Conservation (phyloP, 129 eudicot genomes). For the Smallanthus sonchifolius region DNA sequence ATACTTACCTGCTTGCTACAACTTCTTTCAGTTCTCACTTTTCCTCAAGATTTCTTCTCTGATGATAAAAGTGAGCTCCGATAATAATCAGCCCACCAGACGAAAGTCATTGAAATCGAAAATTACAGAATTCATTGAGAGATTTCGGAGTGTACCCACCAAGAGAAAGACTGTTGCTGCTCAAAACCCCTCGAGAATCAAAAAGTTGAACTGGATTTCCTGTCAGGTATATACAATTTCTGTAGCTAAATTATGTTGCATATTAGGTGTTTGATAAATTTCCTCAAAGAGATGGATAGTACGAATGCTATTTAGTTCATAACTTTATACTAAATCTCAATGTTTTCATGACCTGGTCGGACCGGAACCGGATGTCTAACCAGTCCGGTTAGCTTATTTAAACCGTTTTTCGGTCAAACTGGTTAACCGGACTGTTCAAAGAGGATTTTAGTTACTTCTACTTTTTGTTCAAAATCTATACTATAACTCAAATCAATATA, state of each 20-base stretch:
- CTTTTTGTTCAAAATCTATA: too few relatives aligned
- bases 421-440: too few relatives aligned
- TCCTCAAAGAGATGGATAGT: neutral
- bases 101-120: conserved; percentile 12
- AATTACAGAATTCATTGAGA: conserved; percentile 5
- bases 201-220: conserved; percentile 1
- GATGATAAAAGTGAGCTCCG: conserved; percentile 12
- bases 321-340: neutral
- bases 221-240: conserved; percentile 22
- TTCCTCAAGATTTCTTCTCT: conserved; percentile 25
- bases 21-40: conserved; percentile 26
- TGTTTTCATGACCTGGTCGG: too few relatives aligned
- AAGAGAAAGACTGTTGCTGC: conserved; percentile 16
- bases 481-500: too few relatives aligned
- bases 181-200: neutral
- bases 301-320: neutral
- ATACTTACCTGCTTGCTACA: conserved; percentile 15
- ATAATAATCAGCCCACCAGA: conserved; percentile 2
- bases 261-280: conserved; percentile 9
- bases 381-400: too few relatives aligned
- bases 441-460: too few relatives aligned
- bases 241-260: neutral
- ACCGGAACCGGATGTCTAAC: too few relatives aligned
- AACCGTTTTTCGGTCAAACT: too few relatives aligned
- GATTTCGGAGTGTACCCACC: conserved; percentile 2